phyloP scores from a whole-genome alignment of 768 basidiomycete species.

The Lactarius akahatsu region DNA sequence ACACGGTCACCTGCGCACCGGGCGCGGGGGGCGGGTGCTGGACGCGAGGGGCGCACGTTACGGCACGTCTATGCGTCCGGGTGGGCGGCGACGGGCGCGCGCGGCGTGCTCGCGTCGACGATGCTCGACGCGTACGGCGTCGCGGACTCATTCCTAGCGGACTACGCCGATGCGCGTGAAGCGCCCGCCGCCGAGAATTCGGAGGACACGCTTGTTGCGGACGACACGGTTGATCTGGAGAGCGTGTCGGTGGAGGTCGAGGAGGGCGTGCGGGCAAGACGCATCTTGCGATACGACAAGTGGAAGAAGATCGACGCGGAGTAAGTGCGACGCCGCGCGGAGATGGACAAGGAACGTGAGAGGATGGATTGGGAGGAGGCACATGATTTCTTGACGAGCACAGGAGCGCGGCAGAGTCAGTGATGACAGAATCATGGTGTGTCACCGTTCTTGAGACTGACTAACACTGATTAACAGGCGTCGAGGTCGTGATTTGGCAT shows the following conservation, averaged over 20 bases:
- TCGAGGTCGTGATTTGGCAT: not conserved
- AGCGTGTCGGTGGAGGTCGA: conserved; percentile 49
- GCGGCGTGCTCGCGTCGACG: conserved; percentile 87
- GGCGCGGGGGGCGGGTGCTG: conserved; percentile 50
- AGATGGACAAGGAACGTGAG: conserved; percentile 68
- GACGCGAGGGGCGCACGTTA: conserved; percentile 38
- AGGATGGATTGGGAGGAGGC: conserved; percentile 71
- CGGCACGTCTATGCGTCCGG: conserved; percentile 85
- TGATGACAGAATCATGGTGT: not conserved
- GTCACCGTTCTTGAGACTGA: no score
- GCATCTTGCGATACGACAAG: conserved; percentile 61
- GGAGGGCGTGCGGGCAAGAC: conserved; percentile 41
- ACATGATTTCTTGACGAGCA: conserved; percentile 33
- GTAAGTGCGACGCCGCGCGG: conserved; percentile 61
- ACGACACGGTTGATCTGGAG: conserved; percentile 38
- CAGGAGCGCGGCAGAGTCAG: not conserved
- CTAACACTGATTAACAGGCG: no score
- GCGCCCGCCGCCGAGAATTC: not conserved
- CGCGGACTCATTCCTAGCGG: conserved; percentile 66
- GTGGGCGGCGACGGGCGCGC: conserved; percentile 91
- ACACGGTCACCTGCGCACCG: conserved; percentile 55
- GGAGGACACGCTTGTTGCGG: conserved; percentile 36
- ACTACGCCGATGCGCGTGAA: no score
- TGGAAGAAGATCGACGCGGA: conserved; percentile 77
- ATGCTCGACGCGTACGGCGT: conserved; percentile 90